Conservation (phyloP, 2,329 filamentous ascomycete species). For the Pezicula neosporulosa region DNA sequence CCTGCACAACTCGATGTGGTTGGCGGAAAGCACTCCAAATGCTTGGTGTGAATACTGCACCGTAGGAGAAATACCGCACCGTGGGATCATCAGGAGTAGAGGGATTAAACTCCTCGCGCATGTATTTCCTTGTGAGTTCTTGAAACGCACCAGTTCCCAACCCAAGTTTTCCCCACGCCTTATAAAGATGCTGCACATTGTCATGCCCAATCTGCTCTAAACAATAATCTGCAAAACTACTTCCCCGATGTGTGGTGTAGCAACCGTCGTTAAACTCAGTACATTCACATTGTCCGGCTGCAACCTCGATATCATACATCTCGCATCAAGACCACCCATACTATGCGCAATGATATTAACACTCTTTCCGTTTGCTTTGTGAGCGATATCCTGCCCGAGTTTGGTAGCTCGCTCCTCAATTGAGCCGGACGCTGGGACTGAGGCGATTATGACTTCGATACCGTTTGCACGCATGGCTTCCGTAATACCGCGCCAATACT, state of each 20-base stretch:
- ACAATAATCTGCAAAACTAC: constrained; percentile 50
- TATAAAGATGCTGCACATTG: constrained; percentile 52
- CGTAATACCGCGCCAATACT: constrained; percentile 64
- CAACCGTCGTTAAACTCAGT: constrained; percentile 33
- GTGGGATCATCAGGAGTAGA: constrained; percentile 46
- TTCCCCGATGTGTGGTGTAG: constrained; percentile 35
- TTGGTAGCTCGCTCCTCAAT: constrained; percentile 58
- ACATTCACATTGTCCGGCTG: constrained; percentile 43
- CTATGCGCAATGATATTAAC: constrained; percentile 76
- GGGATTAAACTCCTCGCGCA: constrained; percentile 57
- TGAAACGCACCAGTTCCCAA: constrained; percentile 57
- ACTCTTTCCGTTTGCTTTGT: constrained; percentile 42
- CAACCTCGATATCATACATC: constrained; percentile 61
- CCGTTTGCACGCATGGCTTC: constrained; percentile 52
- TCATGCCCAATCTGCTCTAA: constrained; percentile 43
- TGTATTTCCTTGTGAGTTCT: constrained; percentile 57
- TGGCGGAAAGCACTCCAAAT: constrained; percentile 61
- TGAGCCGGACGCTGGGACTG: constrained; percentile 57
- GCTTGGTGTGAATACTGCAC: constrained; percentile 51
- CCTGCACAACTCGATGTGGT: constrained; percentile 46
- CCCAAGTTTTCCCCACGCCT: constrained; percentile 45
- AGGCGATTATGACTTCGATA: constrained; percentile 54
- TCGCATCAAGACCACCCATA: constrained; percentile 63
- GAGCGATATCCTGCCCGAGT: constrained; percentile 51
- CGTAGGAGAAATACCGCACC: constrained; percentile 61